These are phyloP conservation scores for Phytophthora aleatoria DNA, from an alignment of 352 stramenopile species.

Conservation along the genomic window DNA sequence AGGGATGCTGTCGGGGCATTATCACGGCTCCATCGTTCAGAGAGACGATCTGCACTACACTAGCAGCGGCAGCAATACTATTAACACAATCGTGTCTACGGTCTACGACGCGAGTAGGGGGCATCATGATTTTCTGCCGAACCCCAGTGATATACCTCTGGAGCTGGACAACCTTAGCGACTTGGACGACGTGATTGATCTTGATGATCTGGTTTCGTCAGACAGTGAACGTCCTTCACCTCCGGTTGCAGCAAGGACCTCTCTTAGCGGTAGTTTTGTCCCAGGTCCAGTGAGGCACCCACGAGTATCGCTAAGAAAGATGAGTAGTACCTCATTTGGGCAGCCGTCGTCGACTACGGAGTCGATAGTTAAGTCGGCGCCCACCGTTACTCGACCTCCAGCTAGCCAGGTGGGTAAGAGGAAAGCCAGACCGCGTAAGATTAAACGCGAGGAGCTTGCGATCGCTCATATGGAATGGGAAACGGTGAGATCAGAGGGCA, in stretches of 20 bases:
- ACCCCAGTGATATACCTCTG: conserved; percentile 37
- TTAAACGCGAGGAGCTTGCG: conserved; percentile 36
- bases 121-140: conserved; percentile 33
- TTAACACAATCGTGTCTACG: conserved; percentile 4
- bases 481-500: conserved; percentile 33
- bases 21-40: conserved; percentile 13
- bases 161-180: conserved; percentile 58
- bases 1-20: conserved; percentile 11
- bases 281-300: conserved; percentile 18
- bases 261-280: conserved; percentile 33
- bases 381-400: conserved; percentile 12
- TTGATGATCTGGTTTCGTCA: conserved; percentile 55
- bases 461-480: conserved; percentile 44
- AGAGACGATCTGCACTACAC: conserved; percentile 21
- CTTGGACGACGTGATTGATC: conserved; percentile 62
- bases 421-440: conserved; percentile 40
- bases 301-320: conserved; percentile 22
- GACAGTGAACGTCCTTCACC: conserved; percentile 42
- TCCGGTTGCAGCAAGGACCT: conserved; percentile 34
- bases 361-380: neutral
- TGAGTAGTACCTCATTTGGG: conserved; percentile 9
- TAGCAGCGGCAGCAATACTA: conserved; percentile 8
- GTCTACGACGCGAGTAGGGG: conserved; percentile 19
- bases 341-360: conserved; percentile 8
- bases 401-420: conserved; percentile 29